Base-by-base conservation (phyloP, 2,329 filamentous ascomycete species). In the Venturia carpophila region DNA sequence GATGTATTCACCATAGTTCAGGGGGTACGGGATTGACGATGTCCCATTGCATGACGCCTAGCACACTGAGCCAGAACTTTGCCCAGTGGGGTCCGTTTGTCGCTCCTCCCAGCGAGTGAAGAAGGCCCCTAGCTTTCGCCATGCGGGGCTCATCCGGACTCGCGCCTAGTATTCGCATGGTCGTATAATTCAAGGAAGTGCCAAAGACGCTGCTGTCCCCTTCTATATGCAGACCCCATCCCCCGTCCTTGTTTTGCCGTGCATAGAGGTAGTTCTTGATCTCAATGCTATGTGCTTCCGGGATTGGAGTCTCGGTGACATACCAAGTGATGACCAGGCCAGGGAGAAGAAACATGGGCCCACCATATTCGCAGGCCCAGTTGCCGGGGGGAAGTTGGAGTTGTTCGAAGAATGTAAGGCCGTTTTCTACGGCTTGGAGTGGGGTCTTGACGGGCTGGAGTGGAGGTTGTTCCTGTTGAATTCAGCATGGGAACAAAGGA, bases 291-390 rank as follows among this genome's bases (percentile, higher is more conserved):
- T 92, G 88, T 66, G 89, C 85, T 67, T 86, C 84, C 1, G 92
- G 87, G 66, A 99, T 90, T 4, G 89, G 89, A 63, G 91, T 96
- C 73, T 92, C 87, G 68, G 92, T 97, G 63, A 89, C 89, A 74
- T 96, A 92, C 86, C 91, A 95, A 37, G 89, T 83, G 69, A 96
- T 86, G 67, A 97, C 86, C 27, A 96, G 75, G 56, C 93, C 91
- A 0, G 93, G 91, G 1, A 97, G 81, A 47, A 97, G 83, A 73
- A 99, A 99, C 90, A 97, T 93, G 4, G 94, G 94, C 0, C 94
- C 94, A 64, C 94, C 94, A 78, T 99, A 99, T 75, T 99, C 94
- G 78, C 93, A 97, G 5, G 83, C 94, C 94, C 94, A 99, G 73
- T 97, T 91, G 5, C 94, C 94, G 0, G 91, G 88, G 17, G 88